These are phyloP conservation scores for Ophiostoma himal-ulmi DNA, from an alignment of 2,329 filamentous ascomycete species.

Conservation along the genomic window DNA sequence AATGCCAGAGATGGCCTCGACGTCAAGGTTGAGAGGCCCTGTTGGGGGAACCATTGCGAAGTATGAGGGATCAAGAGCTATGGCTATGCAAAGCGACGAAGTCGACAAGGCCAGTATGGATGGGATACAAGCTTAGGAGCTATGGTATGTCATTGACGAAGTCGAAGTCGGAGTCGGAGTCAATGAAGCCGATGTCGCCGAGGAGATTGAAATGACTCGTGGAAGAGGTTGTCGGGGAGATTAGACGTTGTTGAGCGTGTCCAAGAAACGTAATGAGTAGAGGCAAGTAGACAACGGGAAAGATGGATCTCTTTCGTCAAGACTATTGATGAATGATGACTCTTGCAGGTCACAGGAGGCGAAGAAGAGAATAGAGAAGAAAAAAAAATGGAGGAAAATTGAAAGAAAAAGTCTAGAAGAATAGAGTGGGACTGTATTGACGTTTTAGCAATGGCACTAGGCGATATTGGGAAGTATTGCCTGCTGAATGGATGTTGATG, in stretches of 20 bases:
- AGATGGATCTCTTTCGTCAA: not conserved
- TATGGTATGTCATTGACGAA: not conserved
- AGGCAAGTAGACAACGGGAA: not conserved
- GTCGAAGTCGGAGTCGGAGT: not conserved
- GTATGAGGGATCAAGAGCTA: not conserved
- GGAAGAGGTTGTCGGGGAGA: not conserved
- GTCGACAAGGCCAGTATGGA: not conserved
- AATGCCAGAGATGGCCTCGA: constrained; percentile 88
- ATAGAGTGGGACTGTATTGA: not conserved
- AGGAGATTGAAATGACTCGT: not conserved
- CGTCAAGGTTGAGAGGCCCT: constrained; percentile 63
- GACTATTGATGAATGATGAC: not conserved
- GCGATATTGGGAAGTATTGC: constrained; percentile 2
- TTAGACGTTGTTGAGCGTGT: not conserved
- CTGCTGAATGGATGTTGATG: not conserved
- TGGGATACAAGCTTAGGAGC: not conserved
- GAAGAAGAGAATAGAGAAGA: not conserved
- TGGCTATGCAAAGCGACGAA: not conserved
- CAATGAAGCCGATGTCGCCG: constrained; percentile 5
- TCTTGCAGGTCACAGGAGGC: constrained; percentile 10
- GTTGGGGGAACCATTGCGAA: constrained; percentile 49
- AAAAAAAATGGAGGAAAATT: not conserved
- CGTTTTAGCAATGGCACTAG: not conserved
- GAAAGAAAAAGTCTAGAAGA: constrained; percentile 5
- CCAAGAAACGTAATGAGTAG: not conserved